Evolutionary conservation across 179 eudicot species (phyloP), one percentile per base, ranked within the genome.

Genomic region (Silene vulgaris): DNA sequence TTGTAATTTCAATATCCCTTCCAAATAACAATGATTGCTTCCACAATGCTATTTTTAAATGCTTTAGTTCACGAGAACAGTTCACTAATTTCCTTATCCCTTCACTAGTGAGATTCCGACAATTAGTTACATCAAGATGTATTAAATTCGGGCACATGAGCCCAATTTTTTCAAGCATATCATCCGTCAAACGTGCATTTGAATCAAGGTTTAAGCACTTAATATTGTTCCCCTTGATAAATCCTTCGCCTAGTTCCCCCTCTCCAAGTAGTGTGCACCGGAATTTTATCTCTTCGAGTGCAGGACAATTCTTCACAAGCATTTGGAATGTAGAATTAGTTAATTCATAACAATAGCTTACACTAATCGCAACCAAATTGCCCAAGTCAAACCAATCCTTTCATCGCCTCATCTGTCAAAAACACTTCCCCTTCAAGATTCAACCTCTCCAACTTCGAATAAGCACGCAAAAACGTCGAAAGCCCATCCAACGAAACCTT

Each of bases 251-350:
- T 16, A 66, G 50, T 16, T 16, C 21, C 35, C 50, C 71, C 21
- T 66, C 35, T 16, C 71, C 71, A 32, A 66, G 48, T 30, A 14
- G 11, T 30, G 12, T 32, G 21, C 23, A 7, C 45, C 35, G 19
- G 43, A 66, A 12, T 16, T 66, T 13, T n/a, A 66, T 16, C 16
- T 32, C 23, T 6, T 35, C 50, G 5, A 66, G 50, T 35, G 23
- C 12, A 35, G 21, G 71, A 66, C 48, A 66, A 19, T 69, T 69
- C 29, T 69, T 69, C 29, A 69, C 56, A 0, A 69, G 16, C 7
- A 3, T 43, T 2, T 17, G 12, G 19, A 40, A 69, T 9, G 30
- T 12, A 40, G 54, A 17, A 21, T 20, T 40, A 3, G 72, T 69
- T 40, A 40, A 40, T 19, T 43, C n/a, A 69, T 17, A 17, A 45